Evolutionary conservation across 2,329 filamentous ascomycete genomes (phyloP).

Genomic region (Arthrobotrys megalospora): DNA sequence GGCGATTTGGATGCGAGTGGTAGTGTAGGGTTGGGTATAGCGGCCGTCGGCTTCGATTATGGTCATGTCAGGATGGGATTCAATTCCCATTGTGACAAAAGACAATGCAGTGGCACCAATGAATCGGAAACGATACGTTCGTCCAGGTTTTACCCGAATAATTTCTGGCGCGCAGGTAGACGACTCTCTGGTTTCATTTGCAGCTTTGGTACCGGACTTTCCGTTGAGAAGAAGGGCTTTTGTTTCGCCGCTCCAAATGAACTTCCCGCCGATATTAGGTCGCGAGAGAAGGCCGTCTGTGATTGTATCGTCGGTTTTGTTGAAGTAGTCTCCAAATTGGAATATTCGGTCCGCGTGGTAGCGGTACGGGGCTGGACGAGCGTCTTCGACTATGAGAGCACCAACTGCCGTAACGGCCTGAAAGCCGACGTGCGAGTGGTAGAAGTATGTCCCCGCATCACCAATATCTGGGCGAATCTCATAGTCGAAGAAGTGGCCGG

Average conservation of each 20-base stretch:
- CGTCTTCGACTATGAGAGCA: conserved; percentile 74
- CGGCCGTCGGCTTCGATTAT: conserved; percentile 75
- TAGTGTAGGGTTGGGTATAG: conserved; percentile 71
- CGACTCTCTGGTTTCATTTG: conserved; percentile 66
- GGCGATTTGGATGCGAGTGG: conserved; percentile 72
- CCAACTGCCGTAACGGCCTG: conserved; percentile 75
- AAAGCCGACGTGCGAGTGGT: conserved; percentile 78
- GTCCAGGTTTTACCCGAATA: conserved; percentile 74
- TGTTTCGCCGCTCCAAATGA: conserved; percentile 75
- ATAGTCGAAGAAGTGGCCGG: conserved; percentile 77
- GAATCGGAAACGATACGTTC: conserved; percentile 75
- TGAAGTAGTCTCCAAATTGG: conserved; percentile 58
- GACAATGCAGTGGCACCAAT: conserved; percentile 74
- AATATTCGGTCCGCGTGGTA: conserved; percentile 60
- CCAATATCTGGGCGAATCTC: conserved; percentile 72
- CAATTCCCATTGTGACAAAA: conserved; percentile 72
- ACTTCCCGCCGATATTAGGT: conserved; percentile 66
- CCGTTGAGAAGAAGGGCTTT: conserved; percentile 75
- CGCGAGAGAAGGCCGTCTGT: conserved; percentile 70
- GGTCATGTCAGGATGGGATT: conserved; percentile 72
- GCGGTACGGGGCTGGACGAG: conserved; percentile 62
- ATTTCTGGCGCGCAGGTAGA: conserved; percentile 68
- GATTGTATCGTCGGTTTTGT: conserved; percentile 69
- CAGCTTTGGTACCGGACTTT: conserved; percentile 69
- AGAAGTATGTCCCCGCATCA: conserved; percentile 77